phyloP scores from a whole-genome alignment of 2,329 filamentous ascomycete species.

The Fusarium falciforme region DNA sequence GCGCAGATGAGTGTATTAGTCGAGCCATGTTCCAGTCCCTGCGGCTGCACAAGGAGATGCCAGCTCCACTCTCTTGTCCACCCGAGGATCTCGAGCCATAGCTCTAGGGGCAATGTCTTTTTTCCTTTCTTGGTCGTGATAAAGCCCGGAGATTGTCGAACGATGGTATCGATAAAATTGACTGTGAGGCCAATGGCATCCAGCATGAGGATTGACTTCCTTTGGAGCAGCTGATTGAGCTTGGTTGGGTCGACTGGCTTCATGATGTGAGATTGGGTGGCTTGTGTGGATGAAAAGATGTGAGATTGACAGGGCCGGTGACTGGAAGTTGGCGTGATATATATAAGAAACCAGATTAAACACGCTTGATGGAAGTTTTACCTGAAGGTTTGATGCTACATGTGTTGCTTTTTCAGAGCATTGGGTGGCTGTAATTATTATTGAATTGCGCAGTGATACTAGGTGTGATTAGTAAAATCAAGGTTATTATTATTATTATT shows the following conservation, averaged over 20 bases:
- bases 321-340: background rate
- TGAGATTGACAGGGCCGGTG: background rate
- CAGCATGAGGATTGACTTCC: background rate
- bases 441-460: no score
- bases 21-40: accelerated
- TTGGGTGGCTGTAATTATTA: background rate
- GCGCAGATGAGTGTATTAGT: background rate
- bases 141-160: accelerated
- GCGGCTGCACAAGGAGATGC: background rate
- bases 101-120: background rate
- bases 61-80: background rate
- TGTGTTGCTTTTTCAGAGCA: background rate
- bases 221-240: accelerated
- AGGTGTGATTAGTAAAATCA: no score
- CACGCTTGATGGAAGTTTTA: background rate
- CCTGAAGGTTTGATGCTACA: background rate
- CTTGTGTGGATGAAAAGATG: background rate
- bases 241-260: background rate
- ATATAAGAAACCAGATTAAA: background rate
- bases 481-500: no score
- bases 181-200: background rate
- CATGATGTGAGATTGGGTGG: background rate
- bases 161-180: background rate
- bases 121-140: background rate
- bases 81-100: constrained; percentile 3